Percentiles rank a stretch among this genome's conserved stretches.
These are phyloP conservation scores for Aspergillus novofumigatus DNA, from an alignment of 2,329 filamentous ascomycete genomes.

Conservation along the genomic window DNA sequence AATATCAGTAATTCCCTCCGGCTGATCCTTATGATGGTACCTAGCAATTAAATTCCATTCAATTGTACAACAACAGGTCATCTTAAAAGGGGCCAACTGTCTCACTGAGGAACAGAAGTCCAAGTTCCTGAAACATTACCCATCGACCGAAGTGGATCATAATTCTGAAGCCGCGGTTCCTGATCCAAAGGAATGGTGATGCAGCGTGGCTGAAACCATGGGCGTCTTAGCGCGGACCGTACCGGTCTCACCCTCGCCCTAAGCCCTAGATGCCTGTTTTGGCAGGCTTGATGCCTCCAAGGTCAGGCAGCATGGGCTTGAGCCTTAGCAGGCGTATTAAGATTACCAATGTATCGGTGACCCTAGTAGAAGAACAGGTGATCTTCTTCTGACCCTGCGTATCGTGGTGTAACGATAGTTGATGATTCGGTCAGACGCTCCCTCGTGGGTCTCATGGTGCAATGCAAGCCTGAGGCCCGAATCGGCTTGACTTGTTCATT, in stretches of 20 bases:
- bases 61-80: neutral
- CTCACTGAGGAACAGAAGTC: constrained; percentile 2
- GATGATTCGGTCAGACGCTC: neutral
- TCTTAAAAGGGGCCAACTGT: neutral
- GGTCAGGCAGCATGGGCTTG: neutral
- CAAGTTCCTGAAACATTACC: neutral
- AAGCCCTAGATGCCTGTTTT: constrained; percentile 20
- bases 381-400: neutral
- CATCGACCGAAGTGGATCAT: neutral
- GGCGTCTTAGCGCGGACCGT: constrained; percentile 5
- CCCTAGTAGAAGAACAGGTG: neutral
- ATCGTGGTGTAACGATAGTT: neutral
- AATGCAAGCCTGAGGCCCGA: neutral
- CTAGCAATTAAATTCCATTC: neutral
- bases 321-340: neutral
- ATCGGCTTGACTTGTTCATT: neutral
- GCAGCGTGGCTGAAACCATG: constrained; percentile 15
- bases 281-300: neutral
- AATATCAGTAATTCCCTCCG: neutral
- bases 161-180: constrained; percentile 13
- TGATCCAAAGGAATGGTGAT: constrained; percentile 14
- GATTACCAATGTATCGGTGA: neutral
- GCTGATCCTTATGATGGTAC: neutral
- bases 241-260: constrained; percentile 14
- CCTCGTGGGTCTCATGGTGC: neutral